These are phyloP conservation scores for Ceratocystiopsis minuta DNA, from an alignment of 2,329 filamentous ascomycete species.

Conservation along the genomic window DNA sequence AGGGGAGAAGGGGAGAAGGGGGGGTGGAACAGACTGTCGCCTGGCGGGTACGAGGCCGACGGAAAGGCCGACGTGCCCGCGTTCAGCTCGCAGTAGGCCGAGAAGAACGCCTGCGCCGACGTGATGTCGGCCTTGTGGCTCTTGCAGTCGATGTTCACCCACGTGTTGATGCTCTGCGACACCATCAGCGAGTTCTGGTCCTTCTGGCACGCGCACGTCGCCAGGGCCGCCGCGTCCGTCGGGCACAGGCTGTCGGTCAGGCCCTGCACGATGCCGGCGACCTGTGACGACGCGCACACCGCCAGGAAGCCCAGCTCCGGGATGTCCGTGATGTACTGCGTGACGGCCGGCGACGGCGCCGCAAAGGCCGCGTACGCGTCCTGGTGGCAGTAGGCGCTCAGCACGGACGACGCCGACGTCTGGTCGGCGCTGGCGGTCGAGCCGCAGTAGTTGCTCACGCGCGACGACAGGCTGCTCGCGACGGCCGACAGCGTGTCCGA, in stretches of 20 bases:
- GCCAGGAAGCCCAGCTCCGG: slow-evolving; percentile 24
- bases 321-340: slow-evolving; percentile 32
- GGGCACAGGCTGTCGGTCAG: slow-evolving; percentile 13
- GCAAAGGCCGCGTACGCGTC: slow-evolving; percentile 20
- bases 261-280: slow-evolving; percentile 17
- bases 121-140: slow-evolving; percentile 28
- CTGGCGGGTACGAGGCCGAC: slow-evolving; percentile 25
- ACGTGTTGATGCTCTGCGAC: slow-evolving; percentile 24
- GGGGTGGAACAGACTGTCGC: slow-evolving; percentile 27
- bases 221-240: slow-evolving; percentile 16
- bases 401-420: slow-evolving; percentile 26
- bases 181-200: slow-evolving; percentile 26
- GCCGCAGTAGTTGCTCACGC: slow-evolving; percentile 22
- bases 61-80: slow-evolving; percentile 31
- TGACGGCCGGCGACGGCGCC: slow-evolving; percentile 24
- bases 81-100: slow-evolving; percentile 32
- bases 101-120: slow-evolving; percentile 31
- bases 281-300: slow-evolving; percentile 23
- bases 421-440: slow-evolving; percentile 28
- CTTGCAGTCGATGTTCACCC: slow-evolving; percentile 26
- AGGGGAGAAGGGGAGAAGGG: not conserved
- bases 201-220: slow-evolving; percentile 34
- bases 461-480: not conserved
- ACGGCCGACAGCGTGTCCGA: too few species aligned
- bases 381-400: slow-evolving; percentile 32